These are phyloP conservation scores for Avena atlantica DNA, from an alignment of 176 grass and related monocot genomes.

Conservation along the genomic window DNA sequence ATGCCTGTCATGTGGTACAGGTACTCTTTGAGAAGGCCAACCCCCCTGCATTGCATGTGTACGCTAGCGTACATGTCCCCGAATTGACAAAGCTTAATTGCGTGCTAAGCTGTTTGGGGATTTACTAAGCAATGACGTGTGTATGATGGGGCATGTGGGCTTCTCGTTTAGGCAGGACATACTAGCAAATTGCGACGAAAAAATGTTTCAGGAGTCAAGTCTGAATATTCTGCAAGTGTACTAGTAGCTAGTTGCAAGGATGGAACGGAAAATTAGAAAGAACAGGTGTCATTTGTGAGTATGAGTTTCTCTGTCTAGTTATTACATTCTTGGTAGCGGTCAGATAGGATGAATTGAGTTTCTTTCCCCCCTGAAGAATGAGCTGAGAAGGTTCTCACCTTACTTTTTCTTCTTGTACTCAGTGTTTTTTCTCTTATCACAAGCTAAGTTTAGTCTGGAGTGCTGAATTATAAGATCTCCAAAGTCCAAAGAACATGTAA, in stretches of 20 bases:
- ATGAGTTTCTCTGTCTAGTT: too few species aligned
- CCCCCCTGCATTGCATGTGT: slow-evolving; percentile 41
- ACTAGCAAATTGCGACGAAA: neutral
- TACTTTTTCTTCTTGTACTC: too few species aligned
- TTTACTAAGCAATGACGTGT: slow-evolving; percentile 25
- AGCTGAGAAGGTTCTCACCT: too few species aligned
- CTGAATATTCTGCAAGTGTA: neutral
- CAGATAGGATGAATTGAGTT: too few species aligned
- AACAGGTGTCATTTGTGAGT: neutral
- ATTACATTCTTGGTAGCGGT: too few species aligned
- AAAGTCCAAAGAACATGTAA: too few species aligned
- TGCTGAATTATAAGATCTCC: too few species aligned
- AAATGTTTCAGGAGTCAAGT: neutral
- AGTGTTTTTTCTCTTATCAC: too few species aligned
- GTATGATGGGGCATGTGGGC: slow-evolving; percentile 9
- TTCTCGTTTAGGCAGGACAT: neutral
- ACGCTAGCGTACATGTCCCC: neutral
- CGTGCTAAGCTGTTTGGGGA: slow-evolving; percentile 2
- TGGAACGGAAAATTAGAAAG: neutral
- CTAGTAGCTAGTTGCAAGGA: neutral
- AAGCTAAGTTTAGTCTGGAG: too few species aligned
- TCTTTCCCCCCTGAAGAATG: too few species aligned
- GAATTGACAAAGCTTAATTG: slow-evolving; percentile 34
- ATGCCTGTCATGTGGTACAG: slow-evolving; percentile 44
- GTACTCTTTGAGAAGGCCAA: slow-evolving; percentile 9